These are phyloP conservation scores for Vitis amurensis DNA, from an alignment of 164 flowering plant species.

Conservation along the genomic window DNA sequence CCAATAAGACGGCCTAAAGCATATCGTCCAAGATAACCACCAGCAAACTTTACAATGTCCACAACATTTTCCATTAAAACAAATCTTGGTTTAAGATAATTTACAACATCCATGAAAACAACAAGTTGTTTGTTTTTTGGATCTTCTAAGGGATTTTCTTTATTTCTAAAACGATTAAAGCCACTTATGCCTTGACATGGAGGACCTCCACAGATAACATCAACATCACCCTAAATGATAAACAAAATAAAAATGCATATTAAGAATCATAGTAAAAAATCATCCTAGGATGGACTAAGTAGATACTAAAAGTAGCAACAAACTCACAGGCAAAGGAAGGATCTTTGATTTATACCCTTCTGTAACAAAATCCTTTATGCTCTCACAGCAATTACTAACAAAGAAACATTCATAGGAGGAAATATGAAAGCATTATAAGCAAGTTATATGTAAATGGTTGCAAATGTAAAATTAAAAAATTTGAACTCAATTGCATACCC, in stretches of 20 bases:
- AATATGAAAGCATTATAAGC: too few species aligned
- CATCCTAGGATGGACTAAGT: neutral
- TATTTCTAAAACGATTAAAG: slow-evolving; percentile 72
- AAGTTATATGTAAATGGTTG: too few species aligned
- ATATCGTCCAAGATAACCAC: slow-evolving; percentile 67
- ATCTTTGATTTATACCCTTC: slow-evolving; percentile 45
- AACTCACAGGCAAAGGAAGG: slow-evolving; percentile 73
- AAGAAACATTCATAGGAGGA: too few species aligned
- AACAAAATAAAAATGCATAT: neutral
- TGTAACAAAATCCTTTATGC: slow-evolving; percentile 48
- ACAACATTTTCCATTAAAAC: slow-evolving; percentile 92
- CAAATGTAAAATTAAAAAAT: neutral
- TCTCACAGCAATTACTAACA: slow-evolving; percentile 50
- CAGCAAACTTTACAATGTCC: slow-evolving; percentile 63
- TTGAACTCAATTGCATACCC: slow-evolving; percentile 28
- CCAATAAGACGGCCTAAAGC: slow-evolving; percentile 62
- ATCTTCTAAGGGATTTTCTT: slow-evolving; percentile 53
- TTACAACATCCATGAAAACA: slow-evolving; percentile 76
- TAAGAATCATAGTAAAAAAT: neutral
- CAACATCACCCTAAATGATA: slow-evolving; percentile 64
- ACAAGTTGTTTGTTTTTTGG: slow-evolving; percentile 64
- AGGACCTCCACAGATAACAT: slow-evolving; percentile 92
- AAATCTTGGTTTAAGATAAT: slow-evolving; percentile 64
- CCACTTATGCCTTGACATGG: slow-evolving; percentile 97
- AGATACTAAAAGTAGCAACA: neutral